Conservation (phyloP, 306 rosid genomes). For the Fragaria vesca region DNA sequence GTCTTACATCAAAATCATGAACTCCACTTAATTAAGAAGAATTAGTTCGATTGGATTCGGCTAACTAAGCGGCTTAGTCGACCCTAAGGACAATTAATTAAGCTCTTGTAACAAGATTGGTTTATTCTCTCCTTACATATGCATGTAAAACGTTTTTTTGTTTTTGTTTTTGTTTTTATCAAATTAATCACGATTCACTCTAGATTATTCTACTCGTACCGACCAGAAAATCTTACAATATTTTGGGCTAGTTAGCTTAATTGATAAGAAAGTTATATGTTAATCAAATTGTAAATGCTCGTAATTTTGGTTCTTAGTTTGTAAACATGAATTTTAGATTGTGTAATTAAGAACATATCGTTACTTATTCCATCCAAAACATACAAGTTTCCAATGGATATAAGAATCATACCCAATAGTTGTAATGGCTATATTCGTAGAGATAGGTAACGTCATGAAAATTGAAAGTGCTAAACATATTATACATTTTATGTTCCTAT, state of each 20-base stretch:
- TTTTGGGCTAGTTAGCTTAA: neutral
- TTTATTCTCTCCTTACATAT: neutral
- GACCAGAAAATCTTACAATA: neutral
- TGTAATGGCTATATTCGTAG: too few species aligned
- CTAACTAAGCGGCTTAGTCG: conserved; percentile 18
- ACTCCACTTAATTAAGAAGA: neutral
- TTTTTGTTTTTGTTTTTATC: neutral
- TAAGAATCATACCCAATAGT: too few species aligned
- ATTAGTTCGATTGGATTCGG: conserved; percentile 1
- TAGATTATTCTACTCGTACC: neutral
- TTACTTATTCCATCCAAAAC: too few species aligned
- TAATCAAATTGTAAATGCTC: too few species aligned
- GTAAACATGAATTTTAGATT: too few species aligned
- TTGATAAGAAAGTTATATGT: neutral
- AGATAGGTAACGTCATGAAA: too few species aligned
- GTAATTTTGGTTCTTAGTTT: too few species aligned
- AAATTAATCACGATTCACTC: neutral
- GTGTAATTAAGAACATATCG: too few species aligned
- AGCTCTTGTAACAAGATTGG: neutral
- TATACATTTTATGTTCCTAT: too few species aligned
- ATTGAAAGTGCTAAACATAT: too few species aligned
- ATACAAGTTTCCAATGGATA: too few species aligned
- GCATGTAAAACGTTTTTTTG: neutral
- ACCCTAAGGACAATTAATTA: neutral
- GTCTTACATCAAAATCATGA: conserved; percentile 24